phyloP scores from a whole-genome alignment of 352 stramenopile species.

The Pythium sp. region DNA sequence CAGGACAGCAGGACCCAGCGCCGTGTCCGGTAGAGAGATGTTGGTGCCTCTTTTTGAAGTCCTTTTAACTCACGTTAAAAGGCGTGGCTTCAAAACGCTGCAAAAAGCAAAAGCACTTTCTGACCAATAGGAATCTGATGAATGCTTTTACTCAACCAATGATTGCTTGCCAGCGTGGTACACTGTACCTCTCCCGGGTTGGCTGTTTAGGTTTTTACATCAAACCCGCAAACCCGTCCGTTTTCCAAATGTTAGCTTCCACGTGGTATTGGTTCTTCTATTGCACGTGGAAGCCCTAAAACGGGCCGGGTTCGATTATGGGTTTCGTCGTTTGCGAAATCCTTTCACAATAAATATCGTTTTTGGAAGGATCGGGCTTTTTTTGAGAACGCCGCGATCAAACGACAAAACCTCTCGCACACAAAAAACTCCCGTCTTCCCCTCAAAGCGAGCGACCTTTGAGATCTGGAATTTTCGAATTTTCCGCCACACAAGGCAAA shows the following conservation, averaged over 20 bases:
- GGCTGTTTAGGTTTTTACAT: too few relatives aligned
- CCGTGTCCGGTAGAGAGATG: too few relatives aligned
- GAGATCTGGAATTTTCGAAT: slow-evolving; percentile 21
- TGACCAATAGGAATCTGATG: not conserved
- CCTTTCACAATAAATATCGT: too few relatives aligned
- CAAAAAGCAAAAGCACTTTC: not conserved
- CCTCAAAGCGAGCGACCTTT: slow-evolving; percentile 2
- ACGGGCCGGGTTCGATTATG: not conserved
- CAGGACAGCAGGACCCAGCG: slow-evolving; percentile 37
- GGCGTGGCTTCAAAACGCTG: not conserved
- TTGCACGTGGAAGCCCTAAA: not conserved
- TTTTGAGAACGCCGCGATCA: too few relatives aligned
- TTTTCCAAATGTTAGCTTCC: not conserved
- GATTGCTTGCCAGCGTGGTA: not conserved
- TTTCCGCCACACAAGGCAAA: not conserved
- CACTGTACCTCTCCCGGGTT: not conserved
- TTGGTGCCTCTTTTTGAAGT: too few relatives aligned
- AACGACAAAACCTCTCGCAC: too few relatives aligned
- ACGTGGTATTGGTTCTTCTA: too few relatives aligned
- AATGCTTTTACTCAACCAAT: not conserved
- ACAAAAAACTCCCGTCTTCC: too few relatives aligned
- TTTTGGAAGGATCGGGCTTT: too few relatives aligned
- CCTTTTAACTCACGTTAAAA: too few relatives aligned
- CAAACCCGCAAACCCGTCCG: not conserved
- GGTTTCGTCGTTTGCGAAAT: too few relatives aligned